A percentile compares a stretch with the other conserved stretches of the same genome.
These are phyloP conservation scores for Trichophyton benhamiae DNA, from an alignment of 2,329 filamentous ascomycete genomes.

Conservation along the genomic window DNA sequence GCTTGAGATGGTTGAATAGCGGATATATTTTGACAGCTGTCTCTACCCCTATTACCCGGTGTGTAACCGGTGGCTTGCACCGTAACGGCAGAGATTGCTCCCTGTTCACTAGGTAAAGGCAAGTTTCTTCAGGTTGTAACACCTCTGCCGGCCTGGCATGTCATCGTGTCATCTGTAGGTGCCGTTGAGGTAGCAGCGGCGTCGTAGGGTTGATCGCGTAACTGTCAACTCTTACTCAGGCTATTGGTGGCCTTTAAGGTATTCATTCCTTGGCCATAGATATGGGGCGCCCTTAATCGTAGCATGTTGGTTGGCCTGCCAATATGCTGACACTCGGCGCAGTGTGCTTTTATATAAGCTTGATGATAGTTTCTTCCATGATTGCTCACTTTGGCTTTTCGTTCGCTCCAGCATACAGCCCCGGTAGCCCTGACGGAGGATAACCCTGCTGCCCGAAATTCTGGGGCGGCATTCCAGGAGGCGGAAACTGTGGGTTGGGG, in stretches of 20 bases:
- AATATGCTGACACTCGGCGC: too few relatives aligned
- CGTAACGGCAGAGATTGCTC: not conserved
- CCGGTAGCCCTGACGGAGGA: constrained; percentile 20
- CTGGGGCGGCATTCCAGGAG: constrained; percentile 6
- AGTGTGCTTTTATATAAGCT: not conserved
- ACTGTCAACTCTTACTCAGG: too few relatives aligned
- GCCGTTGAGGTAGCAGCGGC: too few relatives aligned
- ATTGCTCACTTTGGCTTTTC: not conserved
- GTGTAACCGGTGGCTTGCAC: not conserved
- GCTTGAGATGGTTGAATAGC: not conserved
- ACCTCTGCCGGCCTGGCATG: too few relatives aligned
- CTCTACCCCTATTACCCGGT: not conserved
- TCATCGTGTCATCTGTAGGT: too few relatives aligned
- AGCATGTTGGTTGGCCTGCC: too few relatives aligned
- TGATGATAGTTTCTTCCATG: not conserved
- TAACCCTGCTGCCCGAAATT: constrained; percentile 14
- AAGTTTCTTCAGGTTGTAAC: too few relatives aligned
- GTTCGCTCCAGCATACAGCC: not conserved
- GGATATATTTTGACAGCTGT: not conserved
- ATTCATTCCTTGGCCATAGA: too few relatives aligned
- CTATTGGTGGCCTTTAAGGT: too few relatives aligned
- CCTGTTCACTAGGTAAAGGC: too few relatives aligned
- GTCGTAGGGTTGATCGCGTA: too few relatives aligned
- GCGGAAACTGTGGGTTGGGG: constrained; percentile 8
- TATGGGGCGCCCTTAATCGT: too few relatives aligned